A percentile compares a stretch with the other conserved stretches of the same genome.
Conservation (phyloP, 495 filamentous ascomycete species). For the Clohesyomyces aquaticus region DNA sequence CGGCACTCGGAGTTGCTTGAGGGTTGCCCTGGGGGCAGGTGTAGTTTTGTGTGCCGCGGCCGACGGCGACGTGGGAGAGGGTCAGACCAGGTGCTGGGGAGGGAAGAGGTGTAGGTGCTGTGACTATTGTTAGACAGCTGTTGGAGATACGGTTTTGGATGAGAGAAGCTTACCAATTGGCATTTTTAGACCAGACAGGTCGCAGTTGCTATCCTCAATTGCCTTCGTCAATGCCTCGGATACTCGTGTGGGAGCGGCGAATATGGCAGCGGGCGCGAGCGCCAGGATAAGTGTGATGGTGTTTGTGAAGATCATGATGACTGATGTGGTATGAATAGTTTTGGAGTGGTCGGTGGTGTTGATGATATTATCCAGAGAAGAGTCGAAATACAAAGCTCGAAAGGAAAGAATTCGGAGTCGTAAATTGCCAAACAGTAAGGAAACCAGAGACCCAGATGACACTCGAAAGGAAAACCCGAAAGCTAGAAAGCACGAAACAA, state of each 20-base stretch:
- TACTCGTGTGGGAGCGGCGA: slow-evolving; percentile 31
- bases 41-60: slow-evolving; percentile 91
- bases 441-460: slow-evolving; percentile 5
- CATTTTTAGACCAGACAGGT: slow-evolving; percentile 13
- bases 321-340: slow-evolving; percentile 19
- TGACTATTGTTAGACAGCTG: slow-evolving; percentile 8
- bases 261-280: slow-evolving; percentile 31
- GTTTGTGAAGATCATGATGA: slow-evolving; percentile 36
- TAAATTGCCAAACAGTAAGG: not conserved
- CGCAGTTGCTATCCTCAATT: slow-evolving; percentile 30
- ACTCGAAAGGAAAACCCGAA: not conserved
- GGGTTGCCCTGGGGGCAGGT: slow-evolving; percentile 69
- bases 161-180: slow-evolving; percentile 24
- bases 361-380: not conserved
- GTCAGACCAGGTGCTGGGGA: slow-evolving; percentile 59
- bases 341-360: not conserved
- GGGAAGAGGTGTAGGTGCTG: slow-evolving; percentile 55
- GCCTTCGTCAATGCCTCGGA: not conserved
- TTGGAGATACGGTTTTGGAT: not conserved
- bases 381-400: not conserved
- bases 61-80: slow-evolving; percentile 78
- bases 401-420: not conserved
- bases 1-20: slow-evolving; percentile 58
- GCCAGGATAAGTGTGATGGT: slow-evolving; percentile 34
- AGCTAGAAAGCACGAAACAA: not conserved